These are phyloP conservation scores for Lipomyces yamanashiensis DNA, from an alignment of 805 yeast genomes.

Conservation along the genomic window DNA sequence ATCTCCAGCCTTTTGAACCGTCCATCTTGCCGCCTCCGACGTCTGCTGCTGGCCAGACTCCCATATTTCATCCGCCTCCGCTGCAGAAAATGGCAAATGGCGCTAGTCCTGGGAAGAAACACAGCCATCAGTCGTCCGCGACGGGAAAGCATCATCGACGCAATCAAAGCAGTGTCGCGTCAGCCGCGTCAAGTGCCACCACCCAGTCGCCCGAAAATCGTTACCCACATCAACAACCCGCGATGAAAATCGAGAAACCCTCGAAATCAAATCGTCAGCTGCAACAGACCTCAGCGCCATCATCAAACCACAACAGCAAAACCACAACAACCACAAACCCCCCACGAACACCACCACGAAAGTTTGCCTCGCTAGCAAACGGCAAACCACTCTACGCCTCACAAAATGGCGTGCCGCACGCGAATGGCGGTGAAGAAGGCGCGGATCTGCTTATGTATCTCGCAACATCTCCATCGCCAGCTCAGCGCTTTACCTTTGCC, in stretches of 20 bases:
- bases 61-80: slow-evolving; percentile 1
- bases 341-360: slow-evolving; percentile 32
- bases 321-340: slow-evolving; percentile 16
- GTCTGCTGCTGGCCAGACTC: background rate
- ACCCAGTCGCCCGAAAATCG: background rate
- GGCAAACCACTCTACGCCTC: background rate
- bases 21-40: background rate
- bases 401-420: background rate
- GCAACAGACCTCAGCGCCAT: background rate
- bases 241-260: slow-evolving; percentile 37
- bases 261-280: slow-evolving; percentile 37
- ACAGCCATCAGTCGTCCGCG: background rate
- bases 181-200: slow-evolving; percentile 32
- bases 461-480: slow-evolving; percentile 82
- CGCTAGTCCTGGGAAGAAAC: slow-evolving; percentile 9
- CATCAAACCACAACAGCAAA: slow-evolving; percentile 13
- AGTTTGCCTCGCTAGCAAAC: background rate
- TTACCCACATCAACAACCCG: slow-evolving; percentile 21
- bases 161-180: slow-evolving; percentile 26
- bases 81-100: slow-evolving; percentile 13
- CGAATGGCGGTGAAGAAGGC: slow-evolving; percentile 58
- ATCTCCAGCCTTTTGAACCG: slow-evolving; percentile 1
- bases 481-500: slow-evolving; percentile 41
- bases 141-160: slow-evolving; percentile 21
- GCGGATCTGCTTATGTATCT: slow-evolving; percentile 80